A percentile compares a stretch with the other conserved stretches of the same genome.
phyloP scores from a whole-genome alignment of 2,329 filamentous ascomycete species.

The Elsinoe necatrix region DNA sequence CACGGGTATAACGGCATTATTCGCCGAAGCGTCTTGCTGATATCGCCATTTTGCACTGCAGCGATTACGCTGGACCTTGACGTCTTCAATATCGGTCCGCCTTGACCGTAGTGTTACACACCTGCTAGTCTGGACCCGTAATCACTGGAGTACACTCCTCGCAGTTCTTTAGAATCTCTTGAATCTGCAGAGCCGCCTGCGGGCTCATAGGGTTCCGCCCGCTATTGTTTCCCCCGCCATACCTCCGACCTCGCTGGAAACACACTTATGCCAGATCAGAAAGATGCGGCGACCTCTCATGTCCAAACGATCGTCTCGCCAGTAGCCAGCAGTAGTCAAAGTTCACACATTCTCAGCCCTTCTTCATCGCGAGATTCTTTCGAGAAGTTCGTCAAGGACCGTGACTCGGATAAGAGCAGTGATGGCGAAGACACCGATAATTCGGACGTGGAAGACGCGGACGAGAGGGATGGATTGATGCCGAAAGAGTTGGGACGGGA shows the following conservation, averaged over 20 bases:
- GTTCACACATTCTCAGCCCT: constrained; percentile 3
- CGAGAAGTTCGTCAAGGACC: constrained; percentile 11
- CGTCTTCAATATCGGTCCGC: background rate
- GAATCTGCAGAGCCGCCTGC: background rate
- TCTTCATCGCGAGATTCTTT: background rate
- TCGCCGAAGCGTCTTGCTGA: background rate
- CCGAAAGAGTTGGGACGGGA: background rate
- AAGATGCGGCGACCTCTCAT: background rate
- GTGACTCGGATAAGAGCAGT: constrained; percentile 4
- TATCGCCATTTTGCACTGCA: background rate
- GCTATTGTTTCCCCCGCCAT: background rate
- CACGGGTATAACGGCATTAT: constrained; percentile 13
- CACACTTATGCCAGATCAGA: background rate
- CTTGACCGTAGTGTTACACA: background rate
- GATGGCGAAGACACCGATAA: background rate
- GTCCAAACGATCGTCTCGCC: background rate
- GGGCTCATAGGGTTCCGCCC: background rate
- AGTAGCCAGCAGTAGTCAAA: background rate
- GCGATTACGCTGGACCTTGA: background rate
- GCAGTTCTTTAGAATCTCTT: background rate
- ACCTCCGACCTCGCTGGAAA: background rate
- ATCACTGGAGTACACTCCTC: background rate
- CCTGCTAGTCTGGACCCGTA: background rate
- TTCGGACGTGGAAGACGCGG: constrained; percentile 4
- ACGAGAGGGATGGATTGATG: constrained; percentile 12